phyloP scores from a whole-genome alignment of 257 asterid genomes.

The Nicotiana tabacum region DNA sequence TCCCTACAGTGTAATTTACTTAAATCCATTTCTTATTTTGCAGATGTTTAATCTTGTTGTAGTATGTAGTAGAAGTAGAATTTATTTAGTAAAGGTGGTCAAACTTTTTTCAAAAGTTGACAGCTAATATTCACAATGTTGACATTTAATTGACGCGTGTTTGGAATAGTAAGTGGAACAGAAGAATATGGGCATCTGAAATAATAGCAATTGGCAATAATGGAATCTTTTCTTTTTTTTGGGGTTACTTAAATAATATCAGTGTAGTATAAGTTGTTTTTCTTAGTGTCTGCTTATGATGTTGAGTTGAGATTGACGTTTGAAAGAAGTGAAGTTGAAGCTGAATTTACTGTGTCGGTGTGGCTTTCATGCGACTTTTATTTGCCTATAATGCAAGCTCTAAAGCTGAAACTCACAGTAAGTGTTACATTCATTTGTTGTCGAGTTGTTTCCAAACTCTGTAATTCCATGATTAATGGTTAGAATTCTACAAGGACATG shows the following conservation, averaged over 20 bases:
- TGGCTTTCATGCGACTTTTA: not conserved
- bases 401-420: not conserved
- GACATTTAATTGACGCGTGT: constrained; percentile 8
- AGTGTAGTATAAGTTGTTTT: not conserved
- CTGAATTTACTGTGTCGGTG: not conserved
- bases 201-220: not conserved
- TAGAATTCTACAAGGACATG: not conserved
- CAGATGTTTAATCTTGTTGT: not conserved
- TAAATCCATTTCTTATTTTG: too few species aligned
- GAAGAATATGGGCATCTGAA: not conserved
- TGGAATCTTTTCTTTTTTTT: not conserved
- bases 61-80: not conserved
- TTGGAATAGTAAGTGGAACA: not conserved
- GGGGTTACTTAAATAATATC: not conserved
- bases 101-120: not conserved
- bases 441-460: too few species aligned
- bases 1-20: too few species aligned
- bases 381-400: not conserved
- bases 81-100: not conserved
- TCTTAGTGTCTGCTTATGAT: not conserved
- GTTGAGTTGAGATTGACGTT: not conserved
- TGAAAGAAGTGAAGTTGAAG: not conserved
- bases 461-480: not conserved
- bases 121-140: constrained; percentile 3
- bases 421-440: not conserved